phyloP scores from a whole-genome alignment of 371 early-diverging fungal genomes.

The Circinella umbellata region DNA sequence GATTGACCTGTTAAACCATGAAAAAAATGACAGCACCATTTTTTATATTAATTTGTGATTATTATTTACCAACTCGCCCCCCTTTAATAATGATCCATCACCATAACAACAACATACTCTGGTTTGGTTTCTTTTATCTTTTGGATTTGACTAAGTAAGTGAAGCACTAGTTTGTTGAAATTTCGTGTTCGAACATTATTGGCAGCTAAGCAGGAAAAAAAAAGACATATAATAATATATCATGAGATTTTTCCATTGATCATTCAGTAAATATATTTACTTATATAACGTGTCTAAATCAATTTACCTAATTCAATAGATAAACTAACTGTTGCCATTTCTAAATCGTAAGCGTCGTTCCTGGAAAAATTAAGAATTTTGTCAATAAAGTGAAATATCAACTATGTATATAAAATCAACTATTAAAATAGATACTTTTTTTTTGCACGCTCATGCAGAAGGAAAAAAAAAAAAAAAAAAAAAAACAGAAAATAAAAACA shows the following conservation, averaged over 20 bases:
- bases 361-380: conserved; percentile 32
- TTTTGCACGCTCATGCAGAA: background rate
- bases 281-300: too few relatives aligned
- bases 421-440: background rate
- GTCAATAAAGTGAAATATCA: background rate
- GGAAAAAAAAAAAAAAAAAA: background rate
- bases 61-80: background rate
- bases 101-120: conserved; percentile 44
- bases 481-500: background rate
- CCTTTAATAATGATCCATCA: background rate
- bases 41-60: background rate
- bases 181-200: conserved; percentile 71
- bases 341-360: conserved; percentile 76
- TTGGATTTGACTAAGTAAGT: conserved; percentile 62
- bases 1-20: conserved; percentile 20
- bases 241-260: too few relatives aligned
- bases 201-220: conserved; percentile 43
- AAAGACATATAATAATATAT: too few relatives aligned
- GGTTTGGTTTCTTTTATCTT: conserved; percentile 43
- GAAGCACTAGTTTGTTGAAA: conserved; percentile 68
- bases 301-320: conserved; percentile 66
- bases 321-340: conserved; percentile 68
- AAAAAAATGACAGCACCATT: background rate
- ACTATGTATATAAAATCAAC: background rate
- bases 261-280: too few relatives aligned